A percentile compares a stretch with the other conserved stretches of the same genome.
Conservation (phyloP, 768 basidiomycete genomes). For the Saitozyma podzolica region DNA sequence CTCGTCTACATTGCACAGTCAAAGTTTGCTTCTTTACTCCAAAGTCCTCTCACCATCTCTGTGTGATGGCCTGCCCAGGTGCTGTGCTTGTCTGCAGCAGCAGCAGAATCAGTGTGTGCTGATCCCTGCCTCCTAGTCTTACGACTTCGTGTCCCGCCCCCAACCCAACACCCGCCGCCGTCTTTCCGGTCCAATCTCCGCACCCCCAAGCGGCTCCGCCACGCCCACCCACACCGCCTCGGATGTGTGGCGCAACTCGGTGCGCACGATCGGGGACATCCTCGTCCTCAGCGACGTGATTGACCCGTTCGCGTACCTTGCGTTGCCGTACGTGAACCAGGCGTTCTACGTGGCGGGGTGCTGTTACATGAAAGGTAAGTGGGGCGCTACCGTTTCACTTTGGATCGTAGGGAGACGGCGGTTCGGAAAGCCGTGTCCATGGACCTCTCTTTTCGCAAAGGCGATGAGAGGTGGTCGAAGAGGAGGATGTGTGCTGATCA, state of each 20-base stretch:
- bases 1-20: too few species aligned
- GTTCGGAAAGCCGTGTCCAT: too few species aligned
- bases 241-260: slow-evolving; percentile 9
- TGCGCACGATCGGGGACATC: slow-evolving; percentile 14
- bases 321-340: slow-evolving; percentile 18
- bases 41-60: too few species aligned
- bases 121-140: slow-evolving; percentile 4
- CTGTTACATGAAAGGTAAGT: slow-evolving; percentile 14
- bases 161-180: not conserved
- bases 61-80: too few species aligned
- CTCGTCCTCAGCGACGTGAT: slow-evolving; percentile 17
- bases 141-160: not conserved
- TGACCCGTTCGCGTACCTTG: slow-evolving; percentile 5
- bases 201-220: slow-evolving; percentile 1
- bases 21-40: not conserved
- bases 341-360: slow-evolving; percentile 11
- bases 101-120: not conserved
- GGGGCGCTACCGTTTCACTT: not conserved
- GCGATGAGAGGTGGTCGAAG: too few species aligned
- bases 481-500: not conserved
- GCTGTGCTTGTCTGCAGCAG: not conserved
- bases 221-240: slow-evolving; percentile 7
- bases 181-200: slow-evolving; percentile 19
- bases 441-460: too few species aligned
- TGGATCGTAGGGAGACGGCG: not conserved